These are phyloP conservation scores for Coemansia sp. DNA, from an alignment of 192 early-diverging fungal genomes.

Conservation along the genomic window DNA sequence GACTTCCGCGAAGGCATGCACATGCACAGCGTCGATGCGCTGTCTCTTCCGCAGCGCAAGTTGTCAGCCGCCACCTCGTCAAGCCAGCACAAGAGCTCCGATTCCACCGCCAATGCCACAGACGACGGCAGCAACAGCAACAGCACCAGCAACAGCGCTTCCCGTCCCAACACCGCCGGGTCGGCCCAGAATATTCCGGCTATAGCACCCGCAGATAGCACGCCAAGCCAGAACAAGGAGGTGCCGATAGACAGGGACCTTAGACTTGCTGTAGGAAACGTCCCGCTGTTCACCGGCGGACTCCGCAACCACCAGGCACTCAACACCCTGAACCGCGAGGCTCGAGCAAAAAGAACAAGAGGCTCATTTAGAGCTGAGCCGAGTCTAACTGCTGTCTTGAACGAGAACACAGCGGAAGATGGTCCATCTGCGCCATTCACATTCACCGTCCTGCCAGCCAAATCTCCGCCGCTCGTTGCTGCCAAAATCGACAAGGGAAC, in stretches of 20 bases:
- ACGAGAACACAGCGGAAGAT: neutral
- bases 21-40: constrained; percentile 6
- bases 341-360: constrained; percentile 22
- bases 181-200: neutral
- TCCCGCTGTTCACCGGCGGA: constrained; percentile 20
- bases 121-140: neutral
- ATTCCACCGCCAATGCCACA: neutral
- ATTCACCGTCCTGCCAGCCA: constrained; percentile 14
- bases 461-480: constrained; percentile 1
- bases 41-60: constrained; percentile 2
- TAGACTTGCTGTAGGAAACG: neutral
- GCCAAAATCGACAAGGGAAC: constrained; percentile 6
- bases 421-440: neutral
- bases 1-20: constrained; percentile 44
- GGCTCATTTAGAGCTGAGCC: constrained; percentile 15
- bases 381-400: neutral
- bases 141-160: neutral
- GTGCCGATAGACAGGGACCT: neutral
- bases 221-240: neutral
- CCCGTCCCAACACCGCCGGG: neutral
- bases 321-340: constrained; percentile 30
- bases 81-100: neutral
- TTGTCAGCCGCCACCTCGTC: neutral
- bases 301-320: constrained; percentile 22
- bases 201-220: neutral